Base-by-base conservation (phyloP, 148 eudicot genomes). In the Nepenthes mirabilis region DNA sequence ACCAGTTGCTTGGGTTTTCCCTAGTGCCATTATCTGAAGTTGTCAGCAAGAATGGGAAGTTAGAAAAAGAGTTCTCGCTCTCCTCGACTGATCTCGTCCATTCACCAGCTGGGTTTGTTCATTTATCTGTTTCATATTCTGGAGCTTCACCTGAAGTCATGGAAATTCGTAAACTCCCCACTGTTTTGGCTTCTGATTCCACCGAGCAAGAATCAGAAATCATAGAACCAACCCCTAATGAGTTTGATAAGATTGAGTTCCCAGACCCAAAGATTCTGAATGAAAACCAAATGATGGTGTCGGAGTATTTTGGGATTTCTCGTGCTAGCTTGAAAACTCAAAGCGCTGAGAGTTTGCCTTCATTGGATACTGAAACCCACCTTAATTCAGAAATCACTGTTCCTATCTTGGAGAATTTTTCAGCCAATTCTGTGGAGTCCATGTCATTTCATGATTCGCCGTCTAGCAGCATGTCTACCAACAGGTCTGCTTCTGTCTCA, bases 51-150 rank as follows among this genome's bases (percentile, higher is more conserved):
- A 80, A 82, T 34, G 83, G 89, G 47, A 86, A 83, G 69, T 52
- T 88, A 40, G 96, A 86, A 58, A 82, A 63, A 55, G 99, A 88
- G 60, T 93, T 88, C 70, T 74, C 96, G 56, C 85, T 93, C 36
- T 93, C 99, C 2, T 88, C 96, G 2, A 93, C 91, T 7, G 99
- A 93, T 73, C 83, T 93, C 47, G 88, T 88, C 80, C 96, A 89
- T 70, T 83, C 96, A 52, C 99, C 95, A 0, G 82, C 99, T 7
- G 96, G 96, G 45, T 93, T 82, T 65, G 99, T 93, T 58, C 82
- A 84, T 61, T 52, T 93, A 61, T 82, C 99, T 34, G 70, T 93
- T 36, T 70, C 87, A 3, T 93, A 93, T 62, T 63, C 67, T 5
- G 96, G 96, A 47, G 58, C 83, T 40, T 76, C 70, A 12, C 96